Evolutionary conservation across 345 rosid species (phyloP).

Genomic region (Luvunga scandens): DNA sequence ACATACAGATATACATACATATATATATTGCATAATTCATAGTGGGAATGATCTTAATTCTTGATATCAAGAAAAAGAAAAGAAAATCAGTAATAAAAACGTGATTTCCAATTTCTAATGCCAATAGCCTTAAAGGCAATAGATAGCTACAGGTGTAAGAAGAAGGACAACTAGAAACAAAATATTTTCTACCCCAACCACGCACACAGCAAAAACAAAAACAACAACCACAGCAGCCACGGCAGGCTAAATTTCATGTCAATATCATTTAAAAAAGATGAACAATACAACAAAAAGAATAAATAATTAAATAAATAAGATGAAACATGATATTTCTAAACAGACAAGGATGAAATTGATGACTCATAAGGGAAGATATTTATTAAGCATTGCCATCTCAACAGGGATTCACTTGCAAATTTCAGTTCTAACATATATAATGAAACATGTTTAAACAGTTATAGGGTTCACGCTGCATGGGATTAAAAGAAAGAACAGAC

Average conservation of each 20-base stretch:
- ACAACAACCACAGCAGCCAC: background rate
- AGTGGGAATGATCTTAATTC: background rate
- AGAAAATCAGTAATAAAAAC: background rate
- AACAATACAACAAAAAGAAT: background rate
- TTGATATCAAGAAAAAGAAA: background rate
- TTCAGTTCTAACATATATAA: background rate
- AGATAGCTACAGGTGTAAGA: background rate
- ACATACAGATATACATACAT: too few relatives aligned
- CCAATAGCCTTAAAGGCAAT: background rate
- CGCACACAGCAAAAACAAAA: too few relatives aligned
- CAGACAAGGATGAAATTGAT: too few relatives aligned
- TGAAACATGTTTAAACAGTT: background rate
- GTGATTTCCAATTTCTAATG: background rate
- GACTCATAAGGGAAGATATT: background rate
- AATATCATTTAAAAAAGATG: background rate
- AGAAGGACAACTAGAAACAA: background rate
- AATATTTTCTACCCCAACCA: too few relatives aligned
- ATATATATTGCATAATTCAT: background rate
- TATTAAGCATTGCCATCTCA: background rate
- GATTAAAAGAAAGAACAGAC: background rate
- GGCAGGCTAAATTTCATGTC: background rate
- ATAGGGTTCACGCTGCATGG: background rate
- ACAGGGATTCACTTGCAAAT: background rate
- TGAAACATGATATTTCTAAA: too few relatives aligned
- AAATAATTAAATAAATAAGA: too few relatives aligned